Conservation (phyloP, 768 basidiomycete genomes). For the Phylloporus sp. region DNA sequence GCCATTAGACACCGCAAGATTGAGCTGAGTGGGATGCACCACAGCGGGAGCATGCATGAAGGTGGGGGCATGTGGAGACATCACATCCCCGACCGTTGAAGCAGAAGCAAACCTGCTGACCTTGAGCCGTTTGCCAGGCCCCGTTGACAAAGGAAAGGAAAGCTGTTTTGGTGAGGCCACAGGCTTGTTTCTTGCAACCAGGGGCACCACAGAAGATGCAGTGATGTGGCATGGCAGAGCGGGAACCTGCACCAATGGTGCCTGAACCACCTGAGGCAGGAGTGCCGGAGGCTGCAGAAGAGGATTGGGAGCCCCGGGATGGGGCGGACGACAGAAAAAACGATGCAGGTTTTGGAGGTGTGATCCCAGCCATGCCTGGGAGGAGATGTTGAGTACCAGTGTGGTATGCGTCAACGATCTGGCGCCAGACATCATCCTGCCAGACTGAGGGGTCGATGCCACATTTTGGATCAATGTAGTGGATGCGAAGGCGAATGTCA, state of each 20-base stretch:
- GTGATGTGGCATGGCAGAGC: no score
- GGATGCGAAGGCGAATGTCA: background rate
- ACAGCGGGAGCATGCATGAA: background rate
- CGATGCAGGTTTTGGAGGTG: no score
- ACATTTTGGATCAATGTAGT: background rate
- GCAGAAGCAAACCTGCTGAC: background rate
- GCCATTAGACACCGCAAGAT: background rate
- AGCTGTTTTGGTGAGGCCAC: background rate
- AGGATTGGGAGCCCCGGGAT: no score
- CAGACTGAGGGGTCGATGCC: background rate
- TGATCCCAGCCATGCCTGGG: no score
- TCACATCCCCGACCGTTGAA: background rate
- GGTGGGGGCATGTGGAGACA: background rate
- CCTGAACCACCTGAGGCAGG: no score
- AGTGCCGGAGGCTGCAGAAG: no score
- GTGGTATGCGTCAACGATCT: background rate
- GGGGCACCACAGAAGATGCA: no score
- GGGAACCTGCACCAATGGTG: no score
- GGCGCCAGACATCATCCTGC: background rate
- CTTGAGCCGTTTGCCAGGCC: background rate
- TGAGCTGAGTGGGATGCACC: background rate
- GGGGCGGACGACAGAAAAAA: no score
- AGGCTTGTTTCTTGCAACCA: no score
- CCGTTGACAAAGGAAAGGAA: background rate
- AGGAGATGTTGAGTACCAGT: no score